phyloP scores from a whole-genome alignment of 768 basidiomycete genomes.

The Coprinopsis cinerea region DNA sequence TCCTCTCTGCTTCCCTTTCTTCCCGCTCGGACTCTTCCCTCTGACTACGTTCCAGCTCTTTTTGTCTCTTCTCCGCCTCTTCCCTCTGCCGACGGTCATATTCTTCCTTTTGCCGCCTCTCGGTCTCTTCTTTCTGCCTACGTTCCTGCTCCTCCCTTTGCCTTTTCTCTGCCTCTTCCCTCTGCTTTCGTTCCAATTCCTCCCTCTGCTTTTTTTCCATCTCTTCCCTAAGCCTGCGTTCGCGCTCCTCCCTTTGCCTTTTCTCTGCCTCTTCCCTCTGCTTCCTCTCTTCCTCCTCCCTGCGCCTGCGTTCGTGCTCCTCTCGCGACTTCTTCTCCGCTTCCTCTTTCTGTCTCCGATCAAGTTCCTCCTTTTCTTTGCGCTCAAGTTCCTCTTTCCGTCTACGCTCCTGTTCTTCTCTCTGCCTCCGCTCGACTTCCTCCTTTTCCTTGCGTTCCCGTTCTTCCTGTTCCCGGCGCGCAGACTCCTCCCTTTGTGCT shows the following conservation, averaged over 20 bases:
- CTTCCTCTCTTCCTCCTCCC: constrained; percentile 42
- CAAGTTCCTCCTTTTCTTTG: constrained; percentile 1
- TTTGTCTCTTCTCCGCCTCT: constrained; percentile 24
- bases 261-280: constrained; percentile 25
- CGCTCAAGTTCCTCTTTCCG: constrained; percentile 8
- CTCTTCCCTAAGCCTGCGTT: constrained; percentile 21
- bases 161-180: constrained; percentile 19
- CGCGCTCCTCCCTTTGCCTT: constrained; percentile 16
- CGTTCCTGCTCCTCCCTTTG: not conserved
- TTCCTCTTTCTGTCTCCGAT: not conserved
- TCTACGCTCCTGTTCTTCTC: constrained; percentile 16
- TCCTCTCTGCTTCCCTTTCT: not conserved
- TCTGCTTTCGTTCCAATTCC: constrained; percentile 34
- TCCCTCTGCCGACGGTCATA: constrained; percentile 30
- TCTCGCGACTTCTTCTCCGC: not conserved
- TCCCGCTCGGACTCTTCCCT: constrained; percentile 28
- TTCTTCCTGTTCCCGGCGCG: constrained; percentile 4
- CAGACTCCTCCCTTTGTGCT: constrained; percentile 8
- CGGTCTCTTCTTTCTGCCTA: constrained; percentile 1
- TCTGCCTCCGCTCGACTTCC: constrained; percentile 13
- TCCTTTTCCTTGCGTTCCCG: constrained; percentile 12
- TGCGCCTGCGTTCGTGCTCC: not conserved
- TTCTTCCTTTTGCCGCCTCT: constrained; percentile 14
- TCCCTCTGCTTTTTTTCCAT: constrained; percentile 15
- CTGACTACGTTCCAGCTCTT: constrained; percentile 25